These are phyloP conservation scores for Spathaspora arborariae DNA, from an alignment of 805 yeast species.

Conservation along the genomic window DNA sequence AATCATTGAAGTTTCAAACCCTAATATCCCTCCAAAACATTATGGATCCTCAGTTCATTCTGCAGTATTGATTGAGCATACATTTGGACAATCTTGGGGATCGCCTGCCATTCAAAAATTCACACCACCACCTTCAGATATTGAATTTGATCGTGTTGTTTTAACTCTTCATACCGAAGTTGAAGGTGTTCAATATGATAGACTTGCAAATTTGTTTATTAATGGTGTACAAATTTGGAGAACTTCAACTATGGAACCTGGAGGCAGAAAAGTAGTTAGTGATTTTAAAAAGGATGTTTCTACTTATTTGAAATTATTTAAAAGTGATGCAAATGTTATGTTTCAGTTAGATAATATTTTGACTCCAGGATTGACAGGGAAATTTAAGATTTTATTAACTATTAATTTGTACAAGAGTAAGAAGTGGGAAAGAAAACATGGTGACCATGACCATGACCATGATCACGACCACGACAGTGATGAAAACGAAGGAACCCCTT, in stretches of 20 bases:
- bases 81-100: conserved; percentile 63
- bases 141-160: conserved; percentile 49
- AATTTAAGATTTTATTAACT: conserved; percentile 49
- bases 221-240: conserved; percentile 74
- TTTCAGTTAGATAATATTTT: conserved; percentile 66
- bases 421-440: background rate
- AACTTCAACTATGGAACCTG: conserved; percentile 71
- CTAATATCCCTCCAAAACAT: conserved; percentile 18
- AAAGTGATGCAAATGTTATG: conserved; percentile 36
- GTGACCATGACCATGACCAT: conserved; percentile 3
- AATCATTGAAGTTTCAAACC: conserved; percentile 24
- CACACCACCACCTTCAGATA: conserved; percentile 48
- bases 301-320: conserved; percentile 48
- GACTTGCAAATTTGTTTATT: conserved; percentile 60
- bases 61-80: conserved; percentile 38
- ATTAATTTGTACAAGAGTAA: conserved; percentile 46
- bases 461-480: conserved; percentile 1
- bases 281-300: conserved; percentile 62
- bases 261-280: conserved; percentile 41
- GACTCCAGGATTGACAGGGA: conserved; percentile 55
- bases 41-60: conserved; percentile 37
- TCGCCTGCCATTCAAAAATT: conserved; percentile 43
- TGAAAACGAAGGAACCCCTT: background rate
- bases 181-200: conserved; percentile 60
- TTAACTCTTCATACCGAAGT: conserved; percentile 50